Base-by-base conservation (phyloP, 768 basidiomycete genomes). In the Collybia sp. region DNA sequence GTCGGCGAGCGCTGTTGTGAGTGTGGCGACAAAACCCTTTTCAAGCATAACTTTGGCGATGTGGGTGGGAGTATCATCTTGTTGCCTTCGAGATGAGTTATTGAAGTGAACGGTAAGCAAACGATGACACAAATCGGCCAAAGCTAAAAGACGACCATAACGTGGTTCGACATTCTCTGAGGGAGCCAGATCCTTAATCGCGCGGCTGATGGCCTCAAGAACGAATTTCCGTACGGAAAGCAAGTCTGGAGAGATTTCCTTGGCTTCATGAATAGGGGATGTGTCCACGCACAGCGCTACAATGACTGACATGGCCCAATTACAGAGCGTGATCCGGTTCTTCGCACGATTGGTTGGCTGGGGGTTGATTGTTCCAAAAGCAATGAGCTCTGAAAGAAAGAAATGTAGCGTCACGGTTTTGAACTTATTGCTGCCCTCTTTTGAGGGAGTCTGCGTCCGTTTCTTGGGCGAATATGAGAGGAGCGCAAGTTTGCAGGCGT, bases 1-100 rank as follows among this genome's bases (percentile, higher is more conserved):
- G 44, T 99, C 96, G 4, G 88, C 83, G 13, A 97, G 73, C 10
- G 93, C 86, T 36, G 73, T 85, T 0, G 96, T 97, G 31, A 99
- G 70, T 1, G 85, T 83, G 3, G 87, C 77, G 12, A 97, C 96
- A 52, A 91, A 94, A 59, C 90, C 90, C 71, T 97, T 97, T 73
- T 99, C 96, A 42, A 99, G 68, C 96, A 99, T 99, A 51, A 94
- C 79, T 69, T 97, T 97, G 16, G 95, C 93, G 43, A 98, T 78
- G 50, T 96, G 94, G 6, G 93, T 85, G 3, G 86, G 85, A n/a
- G 76, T 76, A 42, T 93, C 95, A 39, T 82, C 82, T 46, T 76
- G 72, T 34, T 73, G 70, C 52, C 76, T 81, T 38, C 82, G 71
- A 44, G 79, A 75, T 31, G 68, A 62, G 5, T 69, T 69, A 48